Percentiles rank a stretch among this genome's conserved stretches.
These are phyloP conservation scores for Debaryomyces hansenii DNA, from an alignment of 805 yeast genomes.

Conservation along the genomic window DNA sequence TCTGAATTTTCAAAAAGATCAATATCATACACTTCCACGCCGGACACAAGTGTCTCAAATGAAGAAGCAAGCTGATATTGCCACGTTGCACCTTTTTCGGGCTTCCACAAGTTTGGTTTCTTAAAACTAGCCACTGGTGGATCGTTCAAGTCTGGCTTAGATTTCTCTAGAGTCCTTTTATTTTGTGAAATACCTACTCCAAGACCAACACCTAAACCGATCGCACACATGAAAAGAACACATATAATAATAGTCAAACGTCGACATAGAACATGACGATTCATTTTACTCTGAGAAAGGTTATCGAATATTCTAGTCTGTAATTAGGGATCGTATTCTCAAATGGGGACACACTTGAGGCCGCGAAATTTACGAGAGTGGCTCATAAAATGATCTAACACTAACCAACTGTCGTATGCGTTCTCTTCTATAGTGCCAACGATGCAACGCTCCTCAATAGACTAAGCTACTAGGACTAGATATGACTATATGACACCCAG, in stretches of 20 bases:
- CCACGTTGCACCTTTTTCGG: slow-evolving; percentile 15
- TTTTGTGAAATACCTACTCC: slow-evolving; percentile 1
- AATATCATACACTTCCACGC: slow-evolving; percentile 19
- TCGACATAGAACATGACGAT: background rate
- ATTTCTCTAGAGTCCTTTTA: background rate
- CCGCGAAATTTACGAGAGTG: too few species aligned
- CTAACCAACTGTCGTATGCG: too few species aligned
- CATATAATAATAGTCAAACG: background rate
- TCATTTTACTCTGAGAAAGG: background rate
- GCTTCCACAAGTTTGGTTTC: slow-evolving; percentile 7
- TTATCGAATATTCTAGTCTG: too few species aligned
- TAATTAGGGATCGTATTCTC: too few species aligned
- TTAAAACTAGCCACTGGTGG: background rate
- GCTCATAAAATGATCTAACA: too few species aligned
- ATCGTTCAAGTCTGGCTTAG: background rate
- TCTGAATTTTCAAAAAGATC: slow-evolving; percentile 20
- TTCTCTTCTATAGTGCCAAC: too few species aligned
- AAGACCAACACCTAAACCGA: slow-evolving; percentile 1
- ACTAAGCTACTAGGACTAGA: too few species aligned
- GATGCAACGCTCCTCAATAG: too few species aligned
- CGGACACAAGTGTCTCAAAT: slow-evolving; percentile 6
- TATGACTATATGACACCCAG: too few species aligned
- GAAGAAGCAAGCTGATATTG: slow-evolving; percentile 17
- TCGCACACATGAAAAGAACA: background rate
- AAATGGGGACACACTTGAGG: too few species aligned